A percentile compares a stretch with the other conserved stretches of the same genome.
Conservation (phyloP, 2,329 filamentous ascomycete genomes). For the Lasiodiplodia sp. region DNA sequence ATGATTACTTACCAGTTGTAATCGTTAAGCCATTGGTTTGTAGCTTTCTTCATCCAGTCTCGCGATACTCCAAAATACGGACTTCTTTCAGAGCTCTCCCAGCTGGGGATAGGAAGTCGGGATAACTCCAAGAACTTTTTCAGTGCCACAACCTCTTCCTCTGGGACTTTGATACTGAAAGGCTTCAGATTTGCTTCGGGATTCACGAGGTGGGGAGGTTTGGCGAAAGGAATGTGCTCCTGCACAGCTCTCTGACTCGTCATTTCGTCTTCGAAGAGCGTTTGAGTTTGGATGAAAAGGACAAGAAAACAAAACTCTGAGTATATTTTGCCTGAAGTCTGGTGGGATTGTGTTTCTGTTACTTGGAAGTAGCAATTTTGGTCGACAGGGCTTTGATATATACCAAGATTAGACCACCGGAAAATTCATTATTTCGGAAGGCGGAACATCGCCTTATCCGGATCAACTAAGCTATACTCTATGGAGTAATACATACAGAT, state of each 20-base stretch:
- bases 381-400: too few relatives aligned
- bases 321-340: too few relatives aligned
- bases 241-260: background rate
- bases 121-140: constrained; percentile 45
- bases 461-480: too few relatives aligned
- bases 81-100: constrained; percentile 38
- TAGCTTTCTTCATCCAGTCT: constrained; percentile 39
- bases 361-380: too few relatives aligned
- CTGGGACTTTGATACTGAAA: constrained; percentile 43
- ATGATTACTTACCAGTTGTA: constrained; percentile 44
- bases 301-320: too few relatives aligned
- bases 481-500: too few relatives aligned
- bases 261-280: too few relatives aligned
- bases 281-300: too few relatives aligned
- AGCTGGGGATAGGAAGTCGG: constrained; percentile 41
- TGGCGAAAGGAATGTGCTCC: constrained; percentile 29
- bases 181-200: background rate
- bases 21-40: constrained; percentile 48
- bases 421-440: too few relatives aligned
- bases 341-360: too few relatives aligned
- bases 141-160: constrained; percentile 43
- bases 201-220: background rate
- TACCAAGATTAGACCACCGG: too few relatives aligned
- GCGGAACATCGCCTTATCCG: too few relatives aligned
- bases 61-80: constrained; percentile 40